These are phyloP conservation scores for Trypanosomatidae sp. DNA, from an alignment of 208 protist species.

Conservation along the genomic window DNA sequence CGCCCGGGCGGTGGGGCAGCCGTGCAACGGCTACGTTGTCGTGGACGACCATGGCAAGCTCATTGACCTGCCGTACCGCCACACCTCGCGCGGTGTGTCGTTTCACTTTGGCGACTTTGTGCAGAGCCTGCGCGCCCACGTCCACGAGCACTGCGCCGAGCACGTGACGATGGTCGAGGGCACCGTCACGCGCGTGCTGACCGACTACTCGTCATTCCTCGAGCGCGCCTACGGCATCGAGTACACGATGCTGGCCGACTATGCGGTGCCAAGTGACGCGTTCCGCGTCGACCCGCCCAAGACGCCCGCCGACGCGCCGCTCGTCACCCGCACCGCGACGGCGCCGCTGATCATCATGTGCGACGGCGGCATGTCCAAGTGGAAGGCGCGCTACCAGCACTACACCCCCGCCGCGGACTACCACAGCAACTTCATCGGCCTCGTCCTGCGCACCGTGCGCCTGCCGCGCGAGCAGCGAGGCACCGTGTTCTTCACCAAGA, in stretches of 20 bases:
- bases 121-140: slow-evolving; percentile 66
- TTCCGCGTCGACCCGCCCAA: slow-evolving; percentile 36
- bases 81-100: slow-evolving; percentile 31
- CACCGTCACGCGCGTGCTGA: slow-evolving; percentile 59
- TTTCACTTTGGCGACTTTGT: slow-evolving; percentile 94
- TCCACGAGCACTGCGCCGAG: slow-evolving; percentile 44
- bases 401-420: slow-evolving; percentile 63
- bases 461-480: slow-evolving; percentile 78
- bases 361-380: slow-evolving; percentile 89
- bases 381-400: slow-evolving; percentile 76
- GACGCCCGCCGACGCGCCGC: slow-evolving; percentile 6
- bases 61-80: slow-evolving; percentile 67
- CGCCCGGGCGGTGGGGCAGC: slow-evolving; percentile 66
- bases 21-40: slow-evolving; percentile 83
- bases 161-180: slow-evolving; percentile 80
- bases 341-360: slow-evolving; percentile 87
- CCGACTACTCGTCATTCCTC: slow-evolving; percentile 23
- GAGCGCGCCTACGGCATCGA: slow-evolving; percentile 75
- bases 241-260: slow-evolving; percentile 40
- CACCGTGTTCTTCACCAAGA: slow-evolving; percentile 86
- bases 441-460: slow-evolving; percentile 51
- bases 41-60: slow-evolving; percentile 40
- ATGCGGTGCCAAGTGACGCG: slow-evolving; percentile 27
- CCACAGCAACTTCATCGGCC: slow-evolving; percentile 83
- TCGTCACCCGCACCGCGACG: slow-evolving; percentile 30